Evolutionary conservation across 768 basidiomycete species (phyloP).

Genomic region (Pleurotus giganteus): DNA sequence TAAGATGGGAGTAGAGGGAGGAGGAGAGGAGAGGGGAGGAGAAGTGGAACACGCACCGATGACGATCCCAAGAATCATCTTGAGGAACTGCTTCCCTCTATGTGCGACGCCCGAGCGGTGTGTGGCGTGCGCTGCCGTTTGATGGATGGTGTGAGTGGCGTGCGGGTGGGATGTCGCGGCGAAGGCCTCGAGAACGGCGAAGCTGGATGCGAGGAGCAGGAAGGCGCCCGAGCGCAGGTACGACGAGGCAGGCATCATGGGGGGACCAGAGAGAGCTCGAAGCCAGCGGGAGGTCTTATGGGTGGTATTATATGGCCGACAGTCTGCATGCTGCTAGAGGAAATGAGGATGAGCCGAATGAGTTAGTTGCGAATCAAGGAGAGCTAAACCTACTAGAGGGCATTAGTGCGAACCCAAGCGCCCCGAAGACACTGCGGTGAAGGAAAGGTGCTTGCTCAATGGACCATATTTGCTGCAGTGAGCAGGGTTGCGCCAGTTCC

Average conservation of each 20-base stretch:
- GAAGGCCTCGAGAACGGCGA: not conserved
- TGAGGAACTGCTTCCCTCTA: conserved; percentile 7
- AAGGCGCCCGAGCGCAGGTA: not conserved
- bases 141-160: not conserved
- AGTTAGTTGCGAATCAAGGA: not conserved
- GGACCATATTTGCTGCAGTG: too few relatives aligned
- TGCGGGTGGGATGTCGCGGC: conserved; percentile 2
- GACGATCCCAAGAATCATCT: conserved; percentile 1
- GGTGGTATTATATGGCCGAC: not conserved
- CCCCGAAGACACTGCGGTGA: too few relatives aligned
- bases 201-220: conserved; percentile 1
- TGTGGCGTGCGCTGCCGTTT: not conserved
- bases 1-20: too few relatives aligned
- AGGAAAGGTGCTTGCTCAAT: too few relatives aligned
- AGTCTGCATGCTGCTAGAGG: not conserved
- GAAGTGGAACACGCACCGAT: not conserved
- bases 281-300: not conserved
- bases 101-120: not conserved
- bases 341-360: not conserved
- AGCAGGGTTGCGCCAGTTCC: too few relatives aligned
- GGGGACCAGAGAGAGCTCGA: not conserved
- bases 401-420: too few relatives aligned
- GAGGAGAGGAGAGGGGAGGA: not conserved
- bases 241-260: not conserved
- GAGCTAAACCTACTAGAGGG: not conserved